Conservation (phyloP, 75 land plant species). For the Pinus tabuliformis region DNA sequence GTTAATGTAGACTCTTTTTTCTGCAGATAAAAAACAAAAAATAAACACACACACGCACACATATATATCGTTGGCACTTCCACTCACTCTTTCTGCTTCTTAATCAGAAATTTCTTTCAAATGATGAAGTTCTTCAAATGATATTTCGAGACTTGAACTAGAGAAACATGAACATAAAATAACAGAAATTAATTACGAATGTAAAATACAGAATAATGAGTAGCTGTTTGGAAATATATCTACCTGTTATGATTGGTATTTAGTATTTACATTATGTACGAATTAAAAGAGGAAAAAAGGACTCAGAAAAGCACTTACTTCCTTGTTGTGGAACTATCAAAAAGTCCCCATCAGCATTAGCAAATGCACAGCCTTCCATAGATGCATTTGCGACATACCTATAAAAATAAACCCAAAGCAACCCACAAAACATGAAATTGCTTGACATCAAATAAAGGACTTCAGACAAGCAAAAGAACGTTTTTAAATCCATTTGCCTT, state of each 20-base stretch:
- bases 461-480: not conserved
- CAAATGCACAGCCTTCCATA: slow-evolving; percentile 89
- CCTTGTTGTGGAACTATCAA: slow-evolving; percentile 93
- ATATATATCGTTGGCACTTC: not conserved
- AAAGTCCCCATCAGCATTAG: slow-evolving; percentile 98
- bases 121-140: not conserved
- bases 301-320: slow-evolving; percentile 61
- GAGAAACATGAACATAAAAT: not conserved
- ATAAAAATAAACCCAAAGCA: slow-evolving; percentile 1
- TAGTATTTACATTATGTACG: not conserved
- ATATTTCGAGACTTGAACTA: not conserved
- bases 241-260: not conserved
- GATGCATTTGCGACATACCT: slow-evolving; percentile 95
- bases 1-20: too few species aligned
- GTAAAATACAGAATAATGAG: not conserved
- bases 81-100: not conserved
- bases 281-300: not conserved
- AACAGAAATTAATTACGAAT: not conserved
- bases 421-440: not conserved
- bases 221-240: not conserved
- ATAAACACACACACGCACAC: too few species aligned
- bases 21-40: too few species aligned
- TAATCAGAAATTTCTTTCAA: slow-evolving; percentile 1
- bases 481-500: not conserved
- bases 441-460: not conserved